Percentiles rank a stretch among this genome's conserved stretches.
Conservation (phyloP, 768 basidiomycete species). For the Punctularia strigosozonata region DNA sequence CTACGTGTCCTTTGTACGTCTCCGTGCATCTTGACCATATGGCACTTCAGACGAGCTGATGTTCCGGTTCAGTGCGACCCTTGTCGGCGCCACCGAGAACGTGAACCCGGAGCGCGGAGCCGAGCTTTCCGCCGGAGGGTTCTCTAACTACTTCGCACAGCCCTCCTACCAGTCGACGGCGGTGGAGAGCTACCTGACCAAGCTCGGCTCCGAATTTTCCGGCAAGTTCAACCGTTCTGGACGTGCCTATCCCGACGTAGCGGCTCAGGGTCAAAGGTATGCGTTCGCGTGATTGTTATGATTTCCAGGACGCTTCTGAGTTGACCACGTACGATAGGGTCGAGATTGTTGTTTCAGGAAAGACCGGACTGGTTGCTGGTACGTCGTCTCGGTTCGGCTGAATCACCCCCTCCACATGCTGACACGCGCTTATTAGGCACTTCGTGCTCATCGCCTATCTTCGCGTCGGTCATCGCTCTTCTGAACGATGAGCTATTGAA, state of each 20-base stretch:
- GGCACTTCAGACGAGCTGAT: background rate
- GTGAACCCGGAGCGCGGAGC: slow-evolving; percentile 16
- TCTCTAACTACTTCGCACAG: slow-evolving; percentile 29
- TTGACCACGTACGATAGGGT: no score
- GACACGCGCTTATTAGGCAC: background rate
- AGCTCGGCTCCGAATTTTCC: slow-evolving; percentile 11
- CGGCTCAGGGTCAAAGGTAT: slow-evolving; percentile 25
- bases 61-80: slow-evolving; percentile 15
- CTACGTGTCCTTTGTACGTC: slow-evolving; percentile 17
- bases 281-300: no score
- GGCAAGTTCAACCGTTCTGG: slow-evolving; percentile 12
- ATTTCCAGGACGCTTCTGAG: no score
- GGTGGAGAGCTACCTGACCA: slow-evolving; percentile 10
- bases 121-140: slow-evolving; percentile 14
- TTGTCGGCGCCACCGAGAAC: slow-evolving; percentile 3
- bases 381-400: no score
- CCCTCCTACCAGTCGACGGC: slow-evolving; percentile 13
- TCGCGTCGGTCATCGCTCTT: slow-evolving; percentile 50
- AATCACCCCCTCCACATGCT: no score
- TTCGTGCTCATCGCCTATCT: slow-evolving; percentile 33
- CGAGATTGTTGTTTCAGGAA: no score
- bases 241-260: slow-evolving; percentile 36
- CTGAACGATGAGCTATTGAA: slow-evolving; percentile 50
- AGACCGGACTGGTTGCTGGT: no score
- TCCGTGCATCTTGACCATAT: slow-evolving; percentile 15